Evolutionary conservation across 1,139 yeast genomes (phyloP), one percentile per base, ranked within the genome.

Genomic region (Sugiyamaella xylanicola): DNA sequence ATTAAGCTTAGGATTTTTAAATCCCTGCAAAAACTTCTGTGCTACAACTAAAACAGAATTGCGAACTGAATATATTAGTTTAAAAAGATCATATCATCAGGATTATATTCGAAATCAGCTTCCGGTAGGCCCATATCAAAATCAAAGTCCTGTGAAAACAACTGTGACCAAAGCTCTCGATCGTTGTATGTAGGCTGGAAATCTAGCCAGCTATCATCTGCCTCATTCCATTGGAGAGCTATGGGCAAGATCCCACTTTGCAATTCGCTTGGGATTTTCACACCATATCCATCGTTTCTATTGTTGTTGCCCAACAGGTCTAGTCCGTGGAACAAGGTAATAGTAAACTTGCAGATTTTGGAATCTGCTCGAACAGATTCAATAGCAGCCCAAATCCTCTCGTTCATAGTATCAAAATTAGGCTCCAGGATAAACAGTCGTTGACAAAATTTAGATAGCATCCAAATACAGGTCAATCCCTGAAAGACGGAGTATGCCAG

Each of bases 381-480:
- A 17, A 52, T 32, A 19, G 45, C 41, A n/a, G 48, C 8, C 42
- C 40, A 22, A 8, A 52, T 25, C 15, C 55, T 40, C 21, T 29
- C 32, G 22, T 42, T 46, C 7, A 35, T 35, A 3, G 40, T 20
- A 15, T 46, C 51, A 40, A 52, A 40, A 32, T 52, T 43, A n/a
- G 51, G 47, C 21, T 52, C 48, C 25, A 36, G 8, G 2, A 43
- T 46, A 37, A 46, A 46, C n/a, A 51, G 37, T 3, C 46, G 37
- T 25, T 51, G 39, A 27, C 37, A 37, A 51, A 25, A 51, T n/a
- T 36, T 21, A 1, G 54, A 22, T 27, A 53, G 15, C 41, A 53
- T 42, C 54, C 54, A 51, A 17, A 51, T 44, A 29, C 54, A 45
- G 16, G 54, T 51, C 29, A 51, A 36, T 5, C 50, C 49, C 25